These are phyloP conservation scores for Papilionanthe hybrid DNA, from an alignment of 116 monocot genomes.

Conservation along the genomic window DNA sequence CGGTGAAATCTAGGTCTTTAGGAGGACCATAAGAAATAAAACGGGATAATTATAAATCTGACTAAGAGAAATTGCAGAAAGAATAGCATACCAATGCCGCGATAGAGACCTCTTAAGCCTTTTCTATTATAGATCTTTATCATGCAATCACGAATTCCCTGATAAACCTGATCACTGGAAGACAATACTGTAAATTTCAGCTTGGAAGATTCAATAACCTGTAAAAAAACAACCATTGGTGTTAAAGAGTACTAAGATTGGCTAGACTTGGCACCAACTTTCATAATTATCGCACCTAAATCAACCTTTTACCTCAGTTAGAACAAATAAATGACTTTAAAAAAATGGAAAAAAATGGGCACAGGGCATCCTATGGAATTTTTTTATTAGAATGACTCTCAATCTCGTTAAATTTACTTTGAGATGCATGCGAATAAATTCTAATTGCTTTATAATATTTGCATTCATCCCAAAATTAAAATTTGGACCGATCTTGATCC, in stretches of 20 bases:
- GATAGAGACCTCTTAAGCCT: slow-evolving; percentile 86
- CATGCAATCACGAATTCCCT: slow-evolving; percentile 84
- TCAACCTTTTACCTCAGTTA: neutral
- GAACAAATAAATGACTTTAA: neutral
- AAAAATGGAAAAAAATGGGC: too few relatives aligned
- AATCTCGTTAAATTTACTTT: neutral
- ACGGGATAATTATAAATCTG: neutral
- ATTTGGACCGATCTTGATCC: neutral
- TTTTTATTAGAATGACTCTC: neutral
- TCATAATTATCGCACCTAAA: neutral
- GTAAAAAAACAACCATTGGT: neutral
- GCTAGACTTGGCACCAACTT: neutral
- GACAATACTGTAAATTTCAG: slow-evolving; percentile 24
- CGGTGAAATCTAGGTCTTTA: too few relatives aligned
- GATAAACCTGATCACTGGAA: slow-evolving; percentile 51
- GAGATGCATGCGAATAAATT: too few relatives aligned
- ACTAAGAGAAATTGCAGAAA: neutral
- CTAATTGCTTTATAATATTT: too few relatives aligned
- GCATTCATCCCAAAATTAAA: neutral
- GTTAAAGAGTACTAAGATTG: neutral
- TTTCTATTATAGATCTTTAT: slow-evolving; percentile 54
- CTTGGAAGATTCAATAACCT: slow-evolving; percentile 53
- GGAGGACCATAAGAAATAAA: neutral
- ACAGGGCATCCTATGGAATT: too few relatives aligned
- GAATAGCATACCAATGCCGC: slow-evolving; percentile 71